Base-by-base conservation (phyloP, 2,329 filamentous ascomycete species). In the Phaeophleospora eucalypticola region DNA sequence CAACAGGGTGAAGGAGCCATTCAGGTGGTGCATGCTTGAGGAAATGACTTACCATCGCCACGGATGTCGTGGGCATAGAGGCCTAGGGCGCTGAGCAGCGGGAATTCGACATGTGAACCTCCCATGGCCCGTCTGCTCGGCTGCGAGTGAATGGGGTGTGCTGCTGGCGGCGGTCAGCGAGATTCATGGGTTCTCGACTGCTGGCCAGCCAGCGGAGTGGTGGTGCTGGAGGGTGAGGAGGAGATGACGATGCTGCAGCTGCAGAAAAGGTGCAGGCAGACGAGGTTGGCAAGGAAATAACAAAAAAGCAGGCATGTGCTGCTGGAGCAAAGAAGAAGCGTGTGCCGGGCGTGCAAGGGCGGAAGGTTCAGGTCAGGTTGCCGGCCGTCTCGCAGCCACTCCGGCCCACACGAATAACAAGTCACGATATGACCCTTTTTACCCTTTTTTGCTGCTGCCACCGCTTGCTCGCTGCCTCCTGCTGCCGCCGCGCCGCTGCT, bases 1-100 rank as follows among this genome's bases (percentile, higher is more conserved):
- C 44, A 32, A 21, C 14, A 41, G 16, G 38, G 21, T 29, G 35
- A 32, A 17, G 36, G 14, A 37, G 20, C 24, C 43, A 47, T 45
- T 41, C 38, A 48, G 51, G 43, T 43, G 24, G 39, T 45, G 47
- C 35, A 49, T 36, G 43, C 29, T 17, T 14, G 4, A 20, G 19
- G 36, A 14, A 9, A 36, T 18, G 58, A 71, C 76, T 73, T 74
- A 81, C 82, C 82, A 68, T 84, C 81, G 49, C 81, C 82, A 52
- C 71, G 70, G 40, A 80, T 83, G 33, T 78, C 69, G 46, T 75
- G 68, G 48, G 77, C 76, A 68, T 83, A 83, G 45, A 85, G 71
- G 55, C 78, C 78, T 57, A 77, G 68, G 49, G 71, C 70, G 42
- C 71, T 70, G 50, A 86, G 73, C 53, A 80, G 69, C 54, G 77